Evolutionary conservation across 805 yeast genomes (phyloP), one percentile per base, ranked within the genome.

Genomic region (Ogataea corticis): DNA sequence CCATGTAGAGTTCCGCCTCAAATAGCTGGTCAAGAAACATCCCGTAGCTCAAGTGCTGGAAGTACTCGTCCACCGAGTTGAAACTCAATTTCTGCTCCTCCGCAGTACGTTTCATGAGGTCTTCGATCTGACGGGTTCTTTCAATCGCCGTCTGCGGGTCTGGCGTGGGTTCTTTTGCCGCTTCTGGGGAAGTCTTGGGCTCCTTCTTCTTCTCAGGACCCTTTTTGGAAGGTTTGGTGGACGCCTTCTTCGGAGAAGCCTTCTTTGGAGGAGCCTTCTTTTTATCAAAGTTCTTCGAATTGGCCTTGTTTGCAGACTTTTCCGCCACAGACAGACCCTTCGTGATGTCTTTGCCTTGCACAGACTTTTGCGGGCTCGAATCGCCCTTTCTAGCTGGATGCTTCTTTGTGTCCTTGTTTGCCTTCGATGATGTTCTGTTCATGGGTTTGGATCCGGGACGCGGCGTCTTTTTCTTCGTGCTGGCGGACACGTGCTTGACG

Each of bases 1-100:
- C 76, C 0, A 73, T 67, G 31, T 73, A 62, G 40, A 78, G 72
- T 7, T 72, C 70, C 14, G 70, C 68, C 21, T 73, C 76, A 19
- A 71, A 64, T 42, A 76, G 72, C 54, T 84, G 87, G 58, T 85
- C 91, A 33, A 82, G 67, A 48, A 80, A 82, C 44, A 84, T 60
- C 42, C 82, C 82, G 61, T 76, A 76, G 44, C 85, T 75, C 69
- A 82, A 76, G 50, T 80, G 82, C 49, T 74, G 66, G 57, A 75
- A 77, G 56, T 85, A 84, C 15, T 73, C 71, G 9, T 69, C 64
- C 53, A 83, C 57, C 23, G 75, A 67, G 10, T 76, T 76, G 54
- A 77, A 83, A 11, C 45, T 55, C 14, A 59, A 33, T 30, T 54
- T 51, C 2, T 55, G 44, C n/a, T 54, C 53, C 5, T 31, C 28